Percentiles rank a stretch among this genome's conserved stretches.
Evolutionary conservation across 805 yeast genomes (phyloP).

Genomic region (Candida maesae): DNA sequence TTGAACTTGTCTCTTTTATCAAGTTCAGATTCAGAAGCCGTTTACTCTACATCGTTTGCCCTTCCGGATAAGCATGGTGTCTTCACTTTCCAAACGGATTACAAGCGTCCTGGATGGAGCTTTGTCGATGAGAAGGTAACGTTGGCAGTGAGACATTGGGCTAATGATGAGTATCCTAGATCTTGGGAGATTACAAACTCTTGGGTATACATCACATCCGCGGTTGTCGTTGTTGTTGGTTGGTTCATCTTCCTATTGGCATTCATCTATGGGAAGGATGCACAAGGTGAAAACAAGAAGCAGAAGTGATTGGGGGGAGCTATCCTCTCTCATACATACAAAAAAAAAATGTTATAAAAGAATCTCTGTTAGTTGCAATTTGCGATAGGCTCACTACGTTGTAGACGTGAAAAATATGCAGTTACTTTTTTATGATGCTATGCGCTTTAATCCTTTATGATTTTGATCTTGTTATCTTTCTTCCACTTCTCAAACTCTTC

Average conservation of each 20-base stretch:
- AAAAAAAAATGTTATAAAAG: no score
- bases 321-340: neutral
- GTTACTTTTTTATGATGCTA: no score
- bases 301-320: conserved; percentile 12
- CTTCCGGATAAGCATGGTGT: conserved; percentile 97
- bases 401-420: no score
- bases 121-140: conserved; percentile 62
- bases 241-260: conserved; percentile 77
- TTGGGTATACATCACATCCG: conserved; percentile 82
- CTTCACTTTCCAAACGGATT: conserved; percentile 79
- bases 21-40: conserved; percentile 32
- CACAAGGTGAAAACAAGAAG: conserved; percentile 18
- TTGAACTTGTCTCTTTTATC: conserved; percentile 49
- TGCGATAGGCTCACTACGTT: no score
- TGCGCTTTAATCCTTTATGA: conserved; percentile 28
- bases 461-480: conserved; percentile 30
- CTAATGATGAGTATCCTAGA: conserved; percentile 91
- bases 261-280: conserved; percentile 36
- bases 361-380: no score
- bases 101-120: conserved; percentile 70
- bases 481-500: conserved; percentile 44
- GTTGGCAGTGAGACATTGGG: conserved; percentile 87
- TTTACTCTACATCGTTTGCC: conserved; percentile 53
- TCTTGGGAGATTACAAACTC: conserved; percentile 92
- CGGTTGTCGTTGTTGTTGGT: conserved; percentile 61